Evolutionary conservation across 2,329 filamentous ascomycete species (phyloP), one percentile per base, ranked within the genome.

Genomic region (Magnaporthiopsis rhizophila): DNA sequence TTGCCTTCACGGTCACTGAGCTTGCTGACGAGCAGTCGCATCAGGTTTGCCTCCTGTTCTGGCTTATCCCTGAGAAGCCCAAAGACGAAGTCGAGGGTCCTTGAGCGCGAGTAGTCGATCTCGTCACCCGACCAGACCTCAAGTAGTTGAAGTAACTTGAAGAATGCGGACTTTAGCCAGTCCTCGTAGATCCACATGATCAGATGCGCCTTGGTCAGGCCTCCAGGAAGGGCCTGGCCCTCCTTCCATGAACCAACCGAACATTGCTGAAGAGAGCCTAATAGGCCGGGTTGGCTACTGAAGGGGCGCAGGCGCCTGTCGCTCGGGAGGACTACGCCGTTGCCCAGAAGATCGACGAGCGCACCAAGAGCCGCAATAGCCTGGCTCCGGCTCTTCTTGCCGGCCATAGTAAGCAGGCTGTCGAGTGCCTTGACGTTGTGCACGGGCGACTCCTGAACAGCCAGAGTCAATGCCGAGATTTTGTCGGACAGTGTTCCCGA

Each of bases 401-500:
- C 89, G n/a, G 93, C 92, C 58, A 99, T 79, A 1, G 79, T 84
- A 68, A 98, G 81, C 60, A 99, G 80, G 67, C 86, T 91, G 70
- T 98, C 94, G 67, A 98, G 87, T 0, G 93, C 90, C 72, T 95
- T 94, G 67, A 87, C 88, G 67, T 93, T 98, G 76, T 99, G 95
- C 62, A 98, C 79, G 24, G 95, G 95, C 11, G 96, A 98, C 76
- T 99, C 95, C 78, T 99, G 96, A 15, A 97, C 88, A 64, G 95
- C 90, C 69, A 99, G 81, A 5, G 95, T 99, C 72, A 99, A 81
- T 3, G 95, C 96, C 3, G 95, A 99, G 58, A 98, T 89, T 75
- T 97, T 98, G 75, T 99, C 95, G 64, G 92, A 96, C 70, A 98
- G 85, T 12, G 96, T 99, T 81, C 95, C 95, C 1, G 93, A 96